Base-by-base conservation (phyloP, 495 filamentous ascomycete species). In the Hypoxylon trugodes region DNA sequence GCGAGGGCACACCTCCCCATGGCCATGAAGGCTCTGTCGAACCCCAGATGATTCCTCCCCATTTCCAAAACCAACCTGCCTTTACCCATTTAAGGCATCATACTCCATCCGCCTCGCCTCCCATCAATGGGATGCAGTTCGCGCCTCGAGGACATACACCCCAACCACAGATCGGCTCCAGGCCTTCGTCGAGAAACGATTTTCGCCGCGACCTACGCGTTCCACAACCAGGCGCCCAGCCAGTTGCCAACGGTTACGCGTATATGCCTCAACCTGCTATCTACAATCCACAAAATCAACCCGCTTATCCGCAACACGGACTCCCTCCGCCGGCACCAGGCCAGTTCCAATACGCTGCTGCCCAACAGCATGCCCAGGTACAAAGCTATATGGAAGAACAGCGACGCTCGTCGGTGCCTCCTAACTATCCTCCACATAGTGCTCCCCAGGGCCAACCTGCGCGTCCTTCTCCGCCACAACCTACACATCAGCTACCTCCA, bases 61-160 rank as follows among this genome's bases (percentile, higher is more conserved):
- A 91, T 70, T 86, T 94, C 48, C 91, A 92, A 59, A 82, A 84
- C 54, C 88, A 92, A 70, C 79, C 89, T 25, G 80, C 82, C 25
- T 93, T 90, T 68, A 84, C 88, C 62, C 89, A 93, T 67, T 87
- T 98, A 59, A 84, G 92, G 72, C 87, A 95, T 65, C 80, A 84
- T 37, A 92, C 91, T 16, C 90, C 93, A 15, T 96, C 93, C 40
- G 88, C 87, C 3, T 97, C 96, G 10, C 95, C 96, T 50, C 96
- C 96, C 1, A 90, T 97, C 61, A 96, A 95, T 72, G 90, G 90
- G 38, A 82, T 90, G 47, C 82, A 84, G 6, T 91, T 89, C 66
- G 69, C 74, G 51, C 86, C 86, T 35, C 84, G 91, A 53, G 87
- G 89, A 47, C 88, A 89, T 51, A 94, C 93, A 3, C 91, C 92